phyloP scores from a whole-genome alignment of 75 land plant species.

The Cupressus sempervirens region DNA sequence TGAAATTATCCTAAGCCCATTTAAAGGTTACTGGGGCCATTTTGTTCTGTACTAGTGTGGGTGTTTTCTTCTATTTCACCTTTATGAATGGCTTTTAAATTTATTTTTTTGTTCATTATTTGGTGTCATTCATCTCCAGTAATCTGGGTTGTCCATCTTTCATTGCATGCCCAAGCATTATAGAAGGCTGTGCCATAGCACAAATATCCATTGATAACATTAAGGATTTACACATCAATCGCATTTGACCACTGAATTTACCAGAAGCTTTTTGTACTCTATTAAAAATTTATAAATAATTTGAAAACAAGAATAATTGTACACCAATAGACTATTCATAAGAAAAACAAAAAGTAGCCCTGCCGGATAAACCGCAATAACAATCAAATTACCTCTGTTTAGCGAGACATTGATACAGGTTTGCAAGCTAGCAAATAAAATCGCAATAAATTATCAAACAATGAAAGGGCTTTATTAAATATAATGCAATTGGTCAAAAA shows the following conservation, averaged over 20 bases:
- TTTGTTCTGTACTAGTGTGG: too few species aligned
- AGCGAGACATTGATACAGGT: background rate
- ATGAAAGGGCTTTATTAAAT: conserved; percentile 8
- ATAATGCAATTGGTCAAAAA: conserved; percentile 5
- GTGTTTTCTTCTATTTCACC: too few species aligned
- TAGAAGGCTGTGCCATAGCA: background rate
- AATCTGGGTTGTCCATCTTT: background rate
- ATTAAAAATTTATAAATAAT: background rate
- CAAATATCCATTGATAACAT: background rate
- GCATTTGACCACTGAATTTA: background rate
- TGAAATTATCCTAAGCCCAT: background rate
- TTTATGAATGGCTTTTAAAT: too few species aligned
- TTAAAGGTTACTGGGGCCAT: too few species aligned
- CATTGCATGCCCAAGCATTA: background rate
- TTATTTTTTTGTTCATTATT: too few species aligned
- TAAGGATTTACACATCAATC: background rate
- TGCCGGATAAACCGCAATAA: background rate
- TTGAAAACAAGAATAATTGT: background rate
- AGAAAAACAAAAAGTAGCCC: background rate
- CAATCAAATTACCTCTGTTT: background rate
- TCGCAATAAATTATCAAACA: background rate
- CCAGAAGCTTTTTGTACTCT: background rate
- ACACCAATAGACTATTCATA: background rate
- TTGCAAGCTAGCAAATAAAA: background rate
- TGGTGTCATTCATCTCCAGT: too few species aligned